phyloP scores from a whole-genome alignment of 352 stramenopile genomes.

The Phytophthora hybrid region DNA sequence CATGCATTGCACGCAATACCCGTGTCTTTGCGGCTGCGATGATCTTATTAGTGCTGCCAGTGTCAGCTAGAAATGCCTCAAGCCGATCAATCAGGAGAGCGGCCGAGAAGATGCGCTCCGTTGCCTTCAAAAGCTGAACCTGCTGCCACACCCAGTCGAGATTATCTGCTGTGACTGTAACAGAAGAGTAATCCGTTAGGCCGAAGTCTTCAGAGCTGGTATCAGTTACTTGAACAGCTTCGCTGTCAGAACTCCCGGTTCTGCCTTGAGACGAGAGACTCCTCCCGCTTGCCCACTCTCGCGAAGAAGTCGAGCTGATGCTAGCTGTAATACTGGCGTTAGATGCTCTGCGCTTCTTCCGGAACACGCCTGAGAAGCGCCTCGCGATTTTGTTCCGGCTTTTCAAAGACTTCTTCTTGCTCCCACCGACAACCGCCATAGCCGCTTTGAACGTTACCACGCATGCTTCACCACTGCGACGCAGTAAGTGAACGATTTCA shows the following conservation, averaged over 20 bases:
- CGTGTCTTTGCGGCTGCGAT: slow-evolving; percentile 36
- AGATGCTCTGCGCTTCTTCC: slow-evolving; percentile 31
- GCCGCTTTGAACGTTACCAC: slow-evolving; percentile 70
- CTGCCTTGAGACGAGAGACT: slow-evolving; percentile 16
- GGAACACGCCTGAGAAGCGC: slow-evolving; percentile 59
- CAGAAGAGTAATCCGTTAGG: slow-evolving; percentile 63
- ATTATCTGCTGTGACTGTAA: slow-evolving; percentile 59
- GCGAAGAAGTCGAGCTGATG: slow-evolving; percentile 32
- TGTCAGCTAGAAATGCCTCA: slow-evolving; percentile 56
- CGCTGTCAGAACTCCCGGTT: slow-evolving; percentile 16
- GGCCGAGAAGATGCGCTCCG: slow-evolving; percentile 81
- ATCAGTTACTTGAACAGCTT: neutral
- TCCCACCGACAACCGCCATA: slow-evolving; percentile 47
- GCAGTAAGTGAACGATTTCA: slow-evolving; percentile 69
- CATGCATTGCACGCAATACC: slow-evolving; percentile 57
- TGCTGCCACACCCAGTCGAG: slow-evolving; percentile 81
- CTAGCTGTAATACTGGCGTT: slow-evolving; percentile 35
- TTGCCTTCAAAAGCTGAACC: slow-evolving; percentile 65
- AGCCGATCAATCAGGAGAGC: slow-evolving; percentile 75
- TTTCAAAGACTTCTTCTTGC: slow-evolving; percentile 22
- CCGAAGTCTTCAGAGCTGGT: slow-evolving; percentile 18
- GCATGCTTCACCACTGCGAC: slow-evolving; percentile 51
- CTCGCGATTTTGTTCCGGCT: slow-evolving; percentile 47
- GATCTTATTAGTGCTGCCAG: slow-evolving; percentile 28
- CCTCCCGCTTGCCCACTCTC: slow-evolving; percentile 27